phyloP scores from a whole-genome alignment of 345 rosid species.

The Moricandia arvensis region DNA sequence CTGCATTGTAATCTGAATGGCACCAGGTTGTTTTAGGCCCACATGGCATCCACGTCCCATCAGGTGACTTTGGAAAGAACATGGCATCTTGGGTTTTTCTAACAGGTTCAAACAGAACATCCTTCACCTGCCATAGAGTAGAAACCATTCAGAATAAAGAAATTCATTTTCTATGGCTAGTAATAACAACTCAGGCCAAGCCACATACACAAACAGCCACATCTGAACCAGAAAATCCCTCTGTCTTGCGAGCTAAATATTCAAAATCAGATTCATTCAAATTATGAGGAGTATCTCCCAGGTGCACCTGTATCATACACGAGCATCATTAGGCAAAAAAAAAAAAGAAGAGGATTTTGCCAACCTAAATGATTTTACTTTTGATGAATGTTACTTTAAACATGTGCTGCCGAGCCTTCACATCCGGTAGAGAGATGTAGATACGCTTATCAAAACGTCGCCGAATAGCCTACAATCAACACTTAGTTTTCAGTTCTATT shows the following conservation, averaged over 20 bases:
- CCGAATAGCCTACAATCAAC: constrained; percentile 64
- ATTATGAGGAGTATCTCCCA: constrained; percentile 92
- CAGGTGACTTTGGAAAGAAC: constrained; percentile 56
- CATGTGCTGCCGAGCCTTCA: constrained; percentile 87
- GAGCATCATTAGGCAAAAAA: not conserved
- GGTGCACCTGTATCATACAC: constrained; percentile 60
- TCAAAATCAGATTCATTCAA: constrained; percentile 80
- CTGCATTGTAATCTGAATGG: constrained; percentile 70
- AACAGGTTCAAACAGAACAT: constrained; percentile 89
- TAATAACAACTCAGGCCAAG: not conserved
- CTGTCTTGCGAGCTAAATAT: constrained; percentile 64
- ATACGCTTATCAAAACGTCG: constrained; percentile 95
- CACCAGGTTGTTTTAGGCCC: constrained; percentile 77
- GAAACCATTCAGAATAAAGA: constrained; percentile 10
- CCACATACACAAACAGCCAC: constrained; percentile 83
- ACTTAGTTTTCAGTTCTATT: not conserved
- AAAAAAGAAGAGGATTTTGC: not conserved
- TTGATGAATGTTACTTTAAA: constrained; percentile 55
- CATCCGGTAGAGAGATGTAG: constrained; percentile 87
- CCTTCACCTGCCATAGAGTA: constrained; percentile 62
- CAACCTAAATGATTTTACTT: not conserved
- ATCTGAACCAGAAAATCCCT: constrained; percentile 95
- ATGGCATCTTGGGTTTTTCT: constrained; percentile 90
- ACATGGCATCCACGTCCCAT: constrained; percentile 75
- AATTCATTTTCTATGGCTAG: not conserved